Base-by-base conservation (phyloP, 169 alveolate species). In the Plasmodium inui region DNA sequence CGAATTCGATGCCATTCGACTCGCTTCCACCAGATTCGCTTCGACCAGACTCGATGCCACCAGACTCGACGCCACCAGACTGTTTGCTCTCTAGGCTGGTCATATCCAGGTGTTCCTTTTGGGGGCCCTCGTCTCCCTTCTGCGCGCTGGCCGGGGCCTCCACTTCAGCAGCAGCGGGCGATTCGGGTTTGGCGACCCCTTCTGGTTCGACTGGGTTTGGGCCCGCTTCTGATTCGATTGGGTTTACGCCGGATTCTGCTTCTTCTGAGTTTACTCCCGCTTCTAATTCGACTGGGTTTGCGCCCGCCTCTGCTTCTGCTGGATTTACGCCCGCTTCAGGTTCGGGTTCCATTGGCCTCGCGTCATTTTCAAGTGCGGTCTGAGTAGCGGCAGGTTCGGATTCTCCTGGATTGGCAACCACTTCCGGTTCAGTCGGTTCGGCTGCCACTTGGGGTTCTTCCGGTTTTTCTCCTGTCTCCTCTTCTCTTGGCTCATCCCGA, bases 391-490 rank as follows among this genome's bases (percentile, higher is more conserved):
- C 19, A 1, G 61, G 61, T 50, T 50, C 61, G 7, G 61, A 9
- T 50, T 50, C 61, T 50, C 22, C 61, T 14, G 6, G 22, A 50
- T 12, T 50, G 17, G 61, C 61, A 50, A 50, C 61, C 61, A 2
- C 44, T 37, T 37, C 9, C 0, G 44, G 44, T 37, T 37, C 96
- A 81, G 81, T 93, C 19, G 32, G 70, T 73, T 72, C 96, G 7
- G 32, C 67, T 3, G 34, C 55, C 50, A 53, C 95, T 30, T 84
- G 84, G 7, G 72, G 92, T 55, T 50, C 93, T 70, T 93, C 91
- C 28, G 74, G 34, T 46, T 94, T 94, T 84, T 82, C 94, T 19
- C 81, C 95, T 50, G 22, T 14, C 8, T 37, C 44, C 44, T 37
- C 44, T 37, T 37, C 44, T 37, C 8, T 37, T 37, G 44, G 44